phyloP scores from a whole-genome alignment of 2,329 filamentous ascomycete species.

The Clarireedia paspali region DNA sequence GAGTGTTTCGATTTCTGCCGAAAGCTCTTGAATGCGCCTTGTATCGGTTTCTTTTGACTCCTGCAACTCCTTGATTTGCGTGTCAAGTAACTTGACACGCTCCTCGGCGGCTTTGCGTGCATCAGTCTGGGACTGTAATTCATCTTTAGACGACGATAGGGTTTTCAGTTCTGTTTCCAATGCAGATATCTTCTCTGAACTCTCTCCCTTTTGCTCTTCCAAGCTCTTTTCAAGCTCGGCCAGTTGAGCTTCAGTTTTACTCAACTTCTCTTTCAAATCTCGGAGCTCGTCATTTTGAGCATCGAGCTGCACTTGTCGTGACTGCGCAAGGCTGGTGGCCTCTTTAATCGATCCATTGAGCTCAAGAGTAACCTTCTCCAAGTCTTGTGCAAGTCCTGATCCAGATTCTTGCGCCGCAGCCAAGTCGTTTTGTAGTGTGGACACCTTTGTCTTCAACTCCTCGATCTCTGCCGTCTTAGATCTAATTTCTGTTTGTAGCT shows the following conservation, averaged over 20 bases:
- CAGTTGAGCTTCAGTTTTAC: conserved; percentile 20
- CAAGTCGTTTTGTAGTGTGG: conserved; percentile 61
- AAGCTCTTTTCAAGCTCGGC: conserved; percentile 17
- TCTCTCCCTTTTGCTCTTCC: conserved; percentile 16
- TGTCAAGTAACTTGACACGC: conserved; percentile 13
- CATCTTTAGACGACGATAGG: conserved; percentile 14
- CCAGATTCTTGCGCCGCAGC: conserved; percentile 64
- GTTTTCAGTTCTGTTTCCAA: conserved; percentile 16
- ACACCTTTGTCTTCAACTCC: conserved; percentile 61
- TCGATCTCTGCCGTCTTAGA: conserved; percentile 64
- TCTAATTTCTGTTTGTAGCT: conserved; percentile 67
- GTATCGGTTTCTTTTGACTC: conserved; percentile 13
- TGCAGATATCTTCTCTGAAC: conserved; percentile 15
- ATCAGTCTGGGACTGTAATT: conserved; percentile 14
- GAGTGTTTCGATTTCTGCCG: conserved; percentile 15
- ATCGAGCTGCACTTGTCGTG: conserved; percentile 17
- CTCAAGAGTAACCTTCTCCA: conserved; percentile 39
- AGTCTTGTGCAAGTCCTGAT: conserved; percentile 47
- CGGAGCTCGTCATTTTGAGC: conserved; percentile 22
- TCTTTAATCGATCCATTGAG: conserved; percentile 62
- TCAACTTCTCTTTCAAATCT: conserved; percentile 23
- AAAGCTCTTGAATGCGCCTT: conserved; percentile 22
- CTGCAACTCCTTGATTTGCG: conserved; percentile 21
- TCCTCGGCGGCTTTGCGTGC: conserved; percentile 18
- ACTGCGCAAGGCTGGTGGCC: conserved; percentile 33